A percentile compares a stretch with the other conserved stretches of the same genome.
Evolutionary conservation across 805 yeast genomes (phyloP).

Genomic region (Nakazawaea wickerhamii): DNA sequence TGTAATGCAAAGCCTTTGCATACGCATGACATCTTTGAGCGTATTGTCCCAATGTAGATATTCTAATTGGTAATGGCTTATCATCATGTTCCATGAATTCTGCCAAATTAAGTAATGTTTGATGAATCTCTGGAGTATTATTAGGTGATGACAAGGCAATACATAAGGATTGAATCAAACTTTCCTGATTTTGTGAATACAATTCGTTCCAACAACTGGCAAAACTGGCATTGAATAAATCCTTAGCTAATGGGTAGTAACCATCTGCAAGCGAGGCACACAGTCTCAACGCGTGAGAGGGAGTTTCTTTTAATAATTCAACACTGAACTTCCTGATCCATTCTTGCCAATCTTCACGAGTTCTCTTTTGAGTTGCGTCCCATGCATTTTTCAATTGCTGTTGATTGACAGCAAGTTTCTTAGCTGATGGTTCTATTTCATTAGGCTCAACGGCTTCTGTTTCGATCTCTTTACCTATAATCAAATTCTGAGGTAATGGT

Average conservation of each 20-base stretch:
- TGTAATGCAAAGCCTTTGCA: constrained; percentile 94
- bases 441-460: constrained; percentile 39
- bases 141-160: constrained; percentile 85
- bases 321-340: constrained; percentile 88
- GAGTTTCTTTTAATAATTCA: constrained; percentile 84
- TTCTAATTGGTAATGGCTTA: constrained; percentile 85
- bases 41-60: constrained; percentile 84
- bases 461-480: constrained; percentile 46
- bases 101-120: constrained; percentile 80
- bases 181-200: constrained; percentile 84
- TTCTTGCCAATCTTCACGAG: constrained; percentile 96
- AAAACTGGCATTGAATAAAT: constrained; percentile 89
- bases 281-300: constrained; percentile 90
- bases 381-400: constrained; percentile 72
- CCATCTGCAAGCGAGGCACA: constrained; percentile 87
- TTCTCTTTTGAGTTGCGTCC: constrained; percentile 86
- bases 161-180: constrained; percentile 77
- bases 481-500: constrained; percentile 73
- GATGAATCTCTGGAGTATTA: constrained; percentile 94
- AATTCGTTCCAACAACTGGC: constrained; percentile 94
- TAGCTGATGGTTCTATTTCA: constrained; percentile 61
- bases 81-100: constrained; percentile 98
- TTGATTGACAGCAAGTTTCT: constrained; percentile 67
- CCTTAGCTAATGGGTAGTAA: constrained; percentile 83
- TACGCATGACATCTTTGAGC: constrained; percentile 96